Base-by-base conservation (phyloP, 2,329 filamentous ascomycete species). In the Beauveria sp. region DNA sequence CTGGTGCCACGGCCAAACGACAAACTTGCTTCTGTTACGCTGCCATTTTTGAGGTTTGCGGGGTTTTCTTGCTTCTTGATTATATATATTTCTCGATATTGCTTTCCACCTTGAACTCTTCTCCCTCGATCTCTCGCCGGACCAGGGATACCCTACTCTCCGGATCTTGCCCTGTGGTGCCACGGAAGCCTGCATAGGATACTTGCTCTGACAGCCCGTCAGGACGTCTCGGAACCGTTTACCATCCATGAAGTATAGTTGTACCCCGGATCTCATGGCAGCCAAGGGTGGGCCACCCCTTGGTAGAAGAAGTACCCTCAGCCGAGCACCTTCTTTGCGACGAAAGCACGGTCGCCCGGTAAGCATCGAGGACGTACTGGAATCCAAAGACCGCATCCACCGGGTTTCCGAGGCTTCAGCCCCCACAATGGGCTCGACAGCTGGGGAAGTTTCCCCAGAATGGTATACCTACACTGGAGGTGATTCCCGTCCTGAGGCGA, bases 231-330 rank as follows among this genome's bases (percentile, higher is more conserved):
- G 42, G 43, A 53, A 14, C 24, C 26, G 3, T 34, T 53, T 38
- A 24, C 20, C 49, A 46, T 40, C 18, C 5, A 60, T 52, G 49
- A 52, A 60, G 31, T 34, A 53, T 38, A 34, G 45, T 20, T n/a
- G 24, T 28, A 24, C 14, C 26, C 26, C 26, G 40, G 48, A 52
- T 7, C 8, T 20, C 12, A 61, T 61, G 59, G 26, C 50, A 48
- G 24, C 50, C 59, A 61, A 49, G 43, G 28, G 28, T 22, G 50
- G 49, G 20, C 10, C 24, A 10, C 34, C 49, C 46, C 26, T 22
- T 48, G 59, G 59, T 4, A 61, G 54, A 40, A 61, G 31, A 48
- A 54, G 59, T 42, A 40, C 59, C 24, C 50, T 61, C 59, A 61
- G 59, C 59, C 59, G 59, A 54, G 50, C 24, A 34, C 24, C 59